Percentiles rank a stretch among this genome's conserved stretches.
Evolutionary conservation across 306 rosid genomes (phyloP).

Genomic region (Neltuma alba): DNA sequence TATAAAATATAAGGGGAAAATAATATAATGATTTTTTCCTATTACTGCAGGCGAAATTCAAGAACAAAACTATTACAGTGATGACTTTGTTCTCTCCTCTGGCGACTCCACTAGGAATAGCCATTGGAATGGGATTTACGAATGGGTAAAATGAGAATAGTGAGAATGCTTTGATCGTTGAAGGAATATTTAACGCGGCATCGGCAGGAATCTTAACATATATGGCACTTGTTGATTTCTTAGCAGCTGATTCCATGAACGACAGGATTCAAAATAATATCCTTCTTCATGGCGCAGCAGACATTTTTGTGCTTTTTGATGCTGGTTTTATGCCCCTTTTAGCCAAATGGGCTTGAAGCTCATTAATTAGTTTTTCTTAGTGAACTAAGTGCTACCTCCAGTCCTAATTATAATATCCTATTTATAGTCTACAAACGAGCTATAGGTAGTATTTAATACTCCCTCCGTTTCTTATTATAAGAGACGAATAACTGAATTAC

Average conservation of each 20-base stretch:
- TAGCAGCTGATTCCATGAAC: conserved; percentile 42
- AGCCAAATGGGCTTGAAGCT: conserved; percentile 51
- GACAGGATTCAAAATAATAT: conserved; percentile 41
- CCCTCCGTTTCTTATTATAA: too few species aligned
- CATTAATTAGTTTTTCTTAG: too few species aligned
- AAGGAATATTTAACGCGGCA: conserved; percentile 60
- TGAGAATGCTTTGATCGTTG: conserved; percentile 51
- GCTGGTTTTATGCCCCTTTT: conserved; percentile 44
- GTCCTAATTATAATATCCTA: too few species aligned
- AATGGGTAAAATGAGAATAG: conserved; percentile 49
- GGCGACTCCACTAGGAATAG: conserved; percentile 64
- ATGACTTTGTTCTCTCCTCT: conserved; percentile 64
- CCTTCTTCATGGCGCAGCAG: conserved; percentile 12
- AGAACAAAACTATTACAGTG: conserved; percentile 8
- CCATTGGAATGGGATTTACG: conserved; percentile 52
- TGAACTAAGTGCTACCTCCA: too few species aligned
- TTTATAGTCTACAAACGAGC: too few species aligned
- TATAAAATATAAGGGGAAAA: too few species aligned
- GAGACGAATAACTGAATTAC: too few species aligned
- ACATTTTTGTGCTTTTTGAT: conserved; percentile 30
- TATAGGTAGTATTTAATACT: too few species aligned
- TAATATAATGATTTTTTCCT: too few species aligned
- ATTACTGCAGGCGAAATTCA: conserved; percentile 50
- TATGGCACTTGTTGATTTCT: conserved; percentile 60
- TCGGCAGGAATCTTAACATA: conserved; percentile 67